These are phyloP conservation scores for Boletus vermiculosoides DNA, from an alignment of 768 basidiomycete genomes.

Conservation along the genomic window DNA sequence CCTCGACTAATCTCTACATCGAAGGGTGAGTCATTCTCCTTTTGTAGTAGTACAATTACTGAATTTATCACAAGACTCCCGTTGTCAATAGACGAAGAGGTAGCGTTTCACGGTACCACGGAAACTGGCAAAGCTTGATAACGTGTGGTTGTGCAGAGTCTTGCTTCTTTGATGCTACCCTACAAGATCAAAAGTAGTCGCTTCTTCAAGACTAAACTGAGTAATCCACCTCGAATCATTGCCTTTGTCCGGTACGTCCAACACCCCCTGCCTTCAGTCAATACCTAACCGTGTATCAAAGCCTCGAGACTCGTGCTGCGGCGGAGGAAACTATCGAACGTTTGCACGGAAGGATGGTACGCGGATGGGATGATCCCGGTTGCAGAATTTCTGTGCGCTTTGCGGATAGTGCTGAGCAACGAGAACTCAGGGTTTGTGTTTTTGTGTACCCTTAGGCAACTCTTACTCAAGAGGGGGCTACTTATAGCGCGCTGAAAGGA, in stretches of 20 bases:
- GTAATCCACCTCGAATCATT: constrained; percentile 74
- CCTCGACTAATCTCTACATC: constrained; percentile 78
- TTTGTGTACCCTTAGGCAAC: not conserved
- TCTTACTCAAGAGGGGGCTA: constrained; percentile 3
- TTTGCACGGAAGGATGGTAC: constrained; percentile 76
- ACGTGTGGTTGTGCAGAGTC: constrained; percentile 40
- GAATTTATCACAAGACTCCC: constrained; percentile 48
- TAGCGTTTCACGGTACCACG: constrained; percentile 19
- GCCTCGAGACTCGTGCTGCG: constrained; percentile 66
- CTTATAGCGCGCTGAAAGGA: constrained; percentile 59
- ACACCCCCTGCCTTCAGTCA: not conserved
- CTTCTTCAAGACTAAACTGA: constrained; percentile 77
- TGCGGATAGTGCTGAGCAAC: constrained; percentile 74
- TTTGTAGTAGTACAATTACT: not conserved
- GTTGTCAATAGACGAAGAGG: constrained; percentile 64
- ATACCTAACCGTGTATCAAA: constrained; percentile 26
- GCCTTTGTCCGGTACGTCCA: constrained; percentile 70
- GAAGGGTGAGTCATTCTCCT: constrained; percentile 50
- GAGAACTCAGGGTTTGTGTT: constrained; percentile 65
- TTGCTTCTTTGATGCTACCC: constrained; percentile 65
- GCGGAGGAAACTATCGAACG: constrained; percentile 78
- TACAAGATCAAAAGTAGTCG: constrained; percentile 72
- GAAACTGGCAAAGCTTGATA: not conserved
- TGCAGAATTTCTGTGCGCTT: constrained; percentile 78
- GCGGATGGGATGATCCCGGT: constrained; percentile 75